Conservation (phyloP, 495 filamentous ascomycete species). For the Choiromyces venosus region DNA sequence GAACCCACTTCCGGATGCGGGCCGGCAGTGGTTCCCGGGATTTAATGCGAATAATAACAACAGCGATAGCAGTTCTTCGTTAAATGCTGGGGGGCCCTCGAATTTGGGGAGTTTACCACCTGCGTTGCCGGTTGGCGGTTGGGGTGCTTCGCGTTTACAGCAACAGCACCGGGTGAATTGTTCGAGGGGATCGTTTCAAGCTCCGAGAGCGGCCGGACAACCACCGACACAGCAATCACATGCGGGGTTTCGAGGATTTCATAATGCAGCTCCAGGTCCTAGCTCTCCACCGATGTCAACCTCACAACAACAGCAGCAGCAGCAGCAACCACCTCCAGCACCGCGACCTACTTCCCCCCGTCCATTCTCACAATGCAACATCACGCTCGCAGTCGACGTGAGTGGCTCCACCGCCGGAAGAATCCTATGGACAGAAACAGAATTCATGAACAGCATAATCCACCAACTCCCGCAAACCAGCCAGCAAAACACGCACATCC, state of each 20-base stretch:
- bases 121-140: neutral
- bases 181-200: neutral
- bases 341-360: neutral
- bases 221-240: neutral
- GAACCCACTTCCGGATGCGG: neutral
- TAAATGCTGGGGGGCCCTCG: neutral
- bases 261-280: neutral
- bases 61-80: neutral
- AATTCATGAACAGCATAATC: conserved; percentile 24
- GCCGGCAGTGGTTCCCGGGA: neutral
- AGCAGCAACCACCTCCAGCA: neutral
- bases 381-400: conserved; percentile 34
- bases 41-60: neutral
- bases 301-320: too few species aligned
- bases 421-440: conserved; percentile 23
- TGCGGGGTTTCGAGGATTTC: neutral
- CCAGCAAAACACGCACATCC: conserved; percentile 14
- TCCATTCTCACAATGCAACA: conserved; percentile 36
- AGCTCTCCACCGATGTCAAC: neutral
- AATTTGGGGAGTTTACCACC: neutral
- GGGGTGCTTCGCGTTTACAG: neutral
- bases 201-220: neutral
- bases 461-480: conserved; percentile 10
- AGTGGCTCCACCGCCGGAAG: conserved; percentile 35
- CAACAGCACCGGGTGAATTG: neutral